These are phyloP conservation scores for Aspergillus ochraceoroseus DNA, from an alignment of 2,329 filamentous ascomycete species.

Conservation along the genomic window DNA sequence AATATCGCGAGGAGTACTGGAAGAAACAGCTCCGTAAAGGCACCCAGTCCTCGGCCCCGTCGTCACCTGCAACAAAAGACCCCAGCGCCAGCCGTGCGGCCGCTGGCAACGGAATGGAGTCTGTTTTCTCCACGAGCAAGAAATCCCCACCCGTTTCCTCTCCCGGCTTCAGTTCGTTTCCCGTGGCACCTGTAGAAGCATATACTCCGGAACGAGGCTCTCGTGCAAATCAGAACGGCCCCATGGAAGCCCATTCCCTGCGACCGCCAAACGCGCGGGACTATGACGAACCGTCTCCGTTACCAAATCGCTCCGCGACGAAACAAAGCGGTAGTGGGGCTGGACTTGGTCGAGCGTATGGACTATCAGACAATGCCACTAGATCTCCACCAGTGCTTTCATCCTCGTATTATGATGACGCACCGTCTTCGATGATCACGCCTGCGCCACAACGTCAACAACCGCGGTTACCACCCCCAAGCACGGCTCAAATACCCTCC, in stretches of 20 bases:
- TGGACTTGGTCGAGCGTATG: slow-evolving; percentile 34
- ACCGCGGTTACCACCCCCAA: slow-evolving; percentile 46
- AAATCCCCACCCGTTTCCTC: slow-evolving; percentile 39
- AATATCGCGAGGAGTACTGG: slow-evolving; percentile 80
- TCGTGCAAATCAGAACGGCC: slow-evolving; percentile 32
- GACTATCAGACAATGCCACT: slow-evolving; percentile 39
- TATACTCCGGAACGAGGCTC: slow-evolving; percentile 48
- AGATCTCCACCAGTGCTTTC: slow-evolving; percentile 47
- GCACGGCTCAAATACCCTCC: slow-evolving; percentile 47
- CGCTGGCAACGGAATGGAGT: slow-evolving; percentile 36
- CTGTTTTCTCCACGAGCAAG: slow-evolving; percentile 38
- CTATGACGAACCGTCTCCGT: slow-evolving; percentile 43
- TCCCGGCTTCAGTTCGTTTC: slow-evolving; percentile 42
- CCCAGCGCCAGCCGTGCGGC: slow-evolving; percentile 32
- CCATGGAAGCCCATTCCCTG: slow-evolving; percentile 26
- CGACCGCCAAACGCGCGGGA: slow-evolving; percentile 33
- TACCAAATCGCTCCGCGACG: slow-evolving; percentile 34
- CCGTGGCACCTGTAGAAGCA: slow-evolving; percentile 42
- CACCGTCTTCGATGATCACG: slow-evolving; percentile 46
- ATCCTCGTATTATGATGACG: slow-evolving; percentile 48
- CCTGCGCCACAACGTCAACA: slow-evolving; percentile 48
- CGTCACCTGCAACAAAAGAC: slow-evolving; percentile 45
- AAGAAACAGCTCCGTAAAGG: slow-evolving; percentile 55
- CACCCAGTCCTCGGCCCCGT: slow-evolving; percentile 44
- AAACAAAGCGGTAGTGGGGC: slow-evolving; percentile 26